Evolutionary conservation across 371 early-diverging fungal genomes (phyloP).

Genomic region (Capniomyces stellatus): DNA sequence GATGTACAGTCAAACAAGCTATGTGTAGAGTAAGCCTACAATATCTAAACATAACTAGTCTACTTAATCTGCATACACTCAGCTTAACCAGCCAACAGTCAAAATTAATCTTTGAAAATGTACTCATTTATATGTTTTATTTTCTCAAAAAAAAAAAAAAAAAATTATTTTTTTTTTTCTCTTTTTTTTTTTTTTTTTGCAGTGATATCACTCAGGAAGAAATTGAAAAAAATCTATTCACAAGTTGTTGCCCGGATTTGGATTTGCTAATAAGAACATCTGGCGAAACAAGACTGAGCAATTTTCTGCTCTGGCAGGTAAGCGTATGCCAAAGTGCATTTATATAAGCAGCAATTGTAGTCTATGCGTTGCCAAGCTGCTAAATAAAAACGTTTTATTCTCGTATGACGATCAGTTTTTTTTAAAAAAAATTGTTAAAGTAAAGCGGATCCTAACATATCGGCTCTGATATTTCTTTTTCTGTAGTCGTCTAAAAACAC

Average conservation of each 20-base stretch:
- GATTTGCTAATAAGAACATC: conserved; percentile 96
- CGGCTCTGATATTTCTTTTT: background rate
- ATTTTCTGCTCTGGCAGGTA: conserved; percentile 94
- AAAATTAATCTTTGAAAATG: background rate
- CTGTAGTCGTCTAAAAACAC: conserved; percentile 30
- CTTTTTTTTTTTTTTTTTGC: too few species aligned
- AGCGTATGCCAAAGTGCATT: too few species aligned
- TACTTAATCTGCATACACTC: background rate
- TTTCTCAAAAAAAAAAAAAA: too few species aligned
- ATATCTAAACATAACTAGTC: background rate
- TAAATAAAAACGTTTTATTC: too few species aligned
- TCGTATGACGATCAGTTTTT: too few species aligned
- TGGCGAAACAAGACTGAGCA: conserved; percentile 91
- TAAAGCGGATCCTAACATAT: background rate
- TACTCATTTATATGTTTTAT: background rate
- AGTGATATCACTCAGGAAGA: conserved; percentile 44
- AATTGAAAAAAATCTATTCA: conserved; percentile 45
- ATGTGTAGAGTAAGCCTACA: conserved; percentile 25
- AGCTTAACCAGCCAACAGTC: background rate
- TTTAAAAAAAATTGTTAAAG: too few species aligned
- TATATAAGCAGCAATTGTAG: too few species aligned
- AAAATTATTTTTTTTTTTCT: too few species aligned
- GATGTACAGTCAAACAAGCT: conserved; percentile 34
- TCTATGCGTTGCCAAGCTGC: too few species aligned
- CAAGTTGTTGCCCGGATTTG: conserved; percentile 49